Conservation (phyloP, 2,329 filamentous ascomycete genomes). For the Aspergillus ochraceoroseus region DNA sequence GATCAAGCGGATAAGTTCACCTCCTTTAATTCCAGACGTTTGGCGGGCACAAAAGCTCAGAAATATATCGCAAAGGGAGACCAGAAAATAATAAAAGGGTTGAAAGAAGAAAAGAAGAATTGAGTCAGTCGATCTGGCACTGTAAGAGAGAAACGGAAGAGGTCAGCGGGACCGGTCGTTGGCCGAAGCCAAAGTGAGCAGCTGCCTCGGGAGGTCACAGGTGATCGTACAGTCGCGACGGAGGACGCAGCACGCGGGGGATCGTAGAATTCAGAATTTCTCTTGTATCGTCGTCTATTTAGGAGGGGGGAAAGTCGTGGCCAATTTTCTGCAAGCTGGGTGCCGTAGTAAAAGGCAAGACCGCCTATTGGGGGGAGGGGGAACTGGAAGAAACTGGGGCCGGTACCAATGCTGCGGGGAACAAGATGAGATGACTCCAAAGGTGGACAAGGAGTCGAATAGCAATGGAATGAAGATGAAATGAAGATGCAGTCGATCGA, state of each 20-base stretch:
- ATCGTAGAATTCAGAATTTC: conserved; percentile 4
- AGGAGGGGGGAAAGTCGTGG: conserved; percentile 4
- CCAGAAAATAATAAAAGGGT: background rate
- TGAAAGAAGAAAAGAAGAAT: background rate
- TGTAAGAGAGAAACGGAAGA: conserved; percentile 9
- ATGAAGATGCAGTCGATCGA: too few relatives aligned
- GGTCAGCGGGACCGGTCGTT: conserved; percentile 28
- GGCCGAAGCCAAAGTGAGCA: conserved; percentile 26
- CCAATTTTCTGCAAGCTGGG: conserved; percentile 12
- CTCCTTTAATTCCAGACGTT: conserved; percentile 6
- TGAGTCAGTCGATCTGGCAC: conserved; percentile 15
- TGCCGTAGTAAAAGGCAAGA: conserved; percentile 6
- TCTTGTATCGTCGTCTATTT: background rate
- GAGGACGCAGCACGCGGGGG: conserved; percentile 22
- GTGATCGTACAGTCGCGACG: conserved; percentile 26
- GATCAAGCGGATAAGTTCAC: conserved; percentile 13
- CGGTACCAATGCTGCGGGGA: conserved; percentile 3
- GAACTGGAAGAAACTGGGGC: conserved; percentile 1
- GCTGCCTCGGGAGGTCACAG: conserved; percentile 35
- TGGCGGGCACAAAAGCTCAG: background rate
- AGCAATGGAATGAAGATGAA: too few relatives aligned
- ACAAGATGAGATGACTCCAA: background rate
- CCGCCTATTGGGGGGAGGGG: conserved; percentile 7
- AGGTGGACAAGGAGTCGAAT: background rate
- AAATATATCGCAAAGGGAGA: background rate